Percentiles rank a stretch among this genome's conserved stretches.
phyloP scores from a whole-genome alignment of 345 rosid genomes.

The Bruguiera parviflora region DNA sequence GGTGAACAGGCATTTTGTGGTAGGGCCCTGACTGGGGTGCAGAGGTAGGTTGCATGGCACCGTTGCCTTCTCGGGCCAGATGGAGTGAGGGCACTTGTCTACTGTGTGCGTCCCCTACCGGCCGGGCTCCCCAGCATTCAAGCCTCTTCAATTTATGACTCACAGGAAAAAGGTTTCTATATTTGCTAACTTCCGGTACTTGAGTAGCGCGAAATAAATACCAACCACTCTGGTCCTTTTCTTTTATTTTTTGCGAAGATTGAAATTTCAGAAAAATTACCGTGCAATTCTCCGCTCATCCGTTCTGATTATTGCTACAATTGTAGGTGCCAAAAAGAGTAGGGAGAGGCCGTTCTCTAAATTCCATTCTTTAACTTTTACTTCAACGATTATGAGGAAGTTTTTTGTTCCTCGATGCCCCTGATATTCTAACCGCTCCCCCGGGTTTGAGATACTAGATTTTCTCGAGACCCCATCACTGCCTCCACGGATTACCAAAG shows the following conservation, averaged over 20 bases:
- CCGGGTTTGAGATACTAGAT: conserved; percentile 27
- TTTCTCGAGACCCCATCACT: conserved; percentile 29
- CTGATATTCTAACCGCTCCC: conserved; percentile 26
- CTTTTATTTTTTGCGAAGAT: too few relatives aligned
- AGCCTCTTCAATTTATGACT: conserved; percentile 9
- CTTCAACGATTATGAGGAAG: conserved; percentile 27
- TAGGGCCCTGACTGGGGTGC: conserved; percentile 10
- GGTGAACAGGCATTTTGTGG: conserved; percentile 21
- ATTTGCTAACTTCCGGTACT: conserved; percentile 24
- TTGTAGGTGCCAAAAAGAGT: conserved; percentile 26
- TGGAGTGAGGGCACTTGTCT: not conserved
- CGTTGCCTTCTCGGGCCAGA: not conserved
- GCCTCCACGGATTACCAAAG: conserved; percentile 29
- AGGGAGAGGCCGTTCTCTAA: conserved; percentile 27
- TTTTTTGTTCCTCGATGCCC: conserved; percentile 22
- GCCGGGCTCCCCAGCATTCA: conserved; percentile 5
- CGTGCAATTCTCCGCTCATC: too few relatives aligned
- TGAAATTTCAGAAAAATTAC: not conserved
- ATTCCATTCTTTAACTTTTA: conserved; percentile 1
- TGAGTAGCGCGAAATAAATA: too few relatives aligned
- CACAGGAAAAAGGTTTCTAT: conserved; percentile 25
- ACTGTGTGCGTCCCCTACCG: not conserved
- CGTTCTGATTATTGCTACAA: not conserved
- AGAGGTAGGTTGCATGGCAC: not conserved
- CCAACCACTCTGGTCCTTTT: too few relatives aligned